Evolutionary conservation across 116 monocot genomes (phyloP).

Genomic region (Papilionanthe hybrid): DNA sequence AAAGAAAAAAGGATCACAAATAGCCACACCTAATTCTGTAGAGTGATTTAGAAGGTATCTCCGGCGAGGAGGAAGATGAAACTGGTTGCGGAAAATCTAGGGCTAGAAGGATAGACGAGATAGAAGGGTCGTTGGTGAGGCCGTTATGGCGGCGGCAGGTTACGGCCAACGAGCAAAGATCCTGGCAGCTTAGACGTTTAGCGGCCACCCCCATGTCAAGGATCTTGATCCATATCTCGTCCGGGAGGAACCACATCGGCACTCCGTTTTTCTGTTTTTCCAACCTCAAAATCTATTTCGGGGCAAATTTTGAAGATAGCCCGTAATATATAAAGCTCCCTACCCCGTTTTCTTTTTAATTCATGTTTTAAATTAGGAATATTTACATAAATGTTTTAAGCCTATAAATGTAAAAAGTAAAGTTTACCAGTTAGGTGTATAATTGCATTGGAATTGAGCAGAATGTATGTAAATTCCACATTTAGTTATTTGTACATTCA

Average conservation of each 20-base stretch:
- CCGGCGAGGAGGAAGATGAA: conserved; percentile 1
- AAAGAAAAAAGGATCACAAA: neutral
- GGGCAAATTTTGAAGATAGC: too few species aligned
- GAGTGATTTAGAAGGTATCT: conserved; percentile 23
- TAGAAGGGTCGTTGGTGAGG: conserved; percentile 28
- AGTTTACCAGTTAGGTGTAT: too few species aligned
- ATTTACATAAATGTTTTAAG: too few species aligned
- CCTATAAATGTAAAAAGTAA: too few species aligned
- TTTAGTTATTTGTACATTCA: too few species aligned
- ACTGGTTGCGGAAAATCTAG: conserved; percentile 19
- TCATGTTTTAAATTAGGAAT: too few species aligned
- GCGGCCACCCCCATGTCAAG: conserved; percentile 21
- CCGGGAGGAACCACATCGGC: conserved; percentile 31
- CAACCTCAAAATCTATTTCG: too few species aligned
- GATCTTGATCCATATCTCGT: conserved; percentile 42
- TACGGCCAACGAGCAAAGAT: conserved; percentile 41
- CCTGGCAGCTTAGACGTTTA: conserved; percentile 22
- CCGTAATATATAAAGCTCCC: too few species aligned
- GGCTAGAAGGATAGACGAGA: conserved; percentile 38
- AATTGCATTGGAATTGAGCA: too few species aligned
- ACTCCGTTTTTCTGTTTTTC: too few species aligned
- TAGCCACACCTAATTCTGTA: conserved; percentile 33
- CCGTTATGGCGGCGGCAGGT: conserved; percentile 37
- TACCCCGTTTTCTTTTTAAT: too few species aligned
- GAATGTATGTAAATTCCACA: too few species aligned